Conservation (phyloP, 495 filamentous ascomycete species). For the Tuber brumale region DNA sequence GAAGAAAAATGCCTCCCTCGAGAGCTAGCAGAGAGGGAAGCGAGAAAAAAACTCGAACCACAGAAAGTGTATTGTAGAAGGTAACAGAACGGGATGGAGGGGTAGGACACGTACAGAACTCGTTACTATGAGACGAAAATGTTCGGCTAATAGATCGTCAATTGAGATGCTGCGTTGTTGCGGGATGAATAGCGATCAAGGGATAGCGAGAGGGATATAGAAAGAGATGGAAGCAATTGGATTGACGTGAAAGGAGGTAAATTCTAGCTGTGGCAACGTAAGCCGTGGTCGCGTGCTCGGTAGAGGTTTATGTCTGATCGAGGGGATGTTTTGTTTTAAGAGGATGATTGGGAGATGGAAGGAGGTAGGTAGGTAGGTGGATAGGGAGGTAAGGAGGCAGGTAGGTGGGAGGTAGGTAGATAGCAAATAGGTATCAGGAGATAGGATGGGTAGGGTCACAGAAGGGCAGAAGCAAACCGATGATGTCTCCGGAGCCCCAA, state of each 20-base stretch:
- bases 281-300: constrained; percentile 21
- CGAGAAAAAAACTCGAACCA: not conserved
- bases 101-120: not conserved
- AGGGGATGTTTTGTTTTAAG: not conserved
- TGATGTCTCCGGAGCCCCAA: constrained; percentile 16
- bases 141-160: constrained; percentile 14
- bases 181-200: not conserved
- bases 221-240: constrained; percentile 12
- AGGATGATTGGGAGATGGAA: constrained; percentile 8
- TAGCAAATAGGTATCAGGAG: constrained; percentile 3
- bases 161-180: not conserved
- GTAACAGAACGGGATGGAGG: not conserved
- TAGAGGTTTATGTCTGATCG: not conserved
- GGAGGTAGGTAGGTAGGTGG: constrained; percentile 12
- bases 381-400: not conserved
- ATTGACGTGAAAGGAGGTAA: constrained; percentile 13
- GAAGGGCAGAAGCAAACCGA: not conserved
- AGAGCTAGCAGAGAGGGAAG: constrained; percentile 12
- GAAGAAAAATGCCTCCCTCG: constrained; percentile 9
- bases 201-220: not conserved
- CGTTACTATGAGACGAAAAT: constrained; percentile 9
- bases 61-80: not conserved
- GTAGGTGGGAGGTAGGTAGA: constrained; percentile 1
- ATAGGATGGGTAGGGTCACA: constrained; percentile 1
- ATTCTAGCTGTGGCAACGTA: constrained; percentile 10